Percentiles rank a stretch among this genome's conserved stretches.
Conservation (phyloP, 2,329 filamentous ascomycete genomes). For the Cytospora schulzeri region DNA sequence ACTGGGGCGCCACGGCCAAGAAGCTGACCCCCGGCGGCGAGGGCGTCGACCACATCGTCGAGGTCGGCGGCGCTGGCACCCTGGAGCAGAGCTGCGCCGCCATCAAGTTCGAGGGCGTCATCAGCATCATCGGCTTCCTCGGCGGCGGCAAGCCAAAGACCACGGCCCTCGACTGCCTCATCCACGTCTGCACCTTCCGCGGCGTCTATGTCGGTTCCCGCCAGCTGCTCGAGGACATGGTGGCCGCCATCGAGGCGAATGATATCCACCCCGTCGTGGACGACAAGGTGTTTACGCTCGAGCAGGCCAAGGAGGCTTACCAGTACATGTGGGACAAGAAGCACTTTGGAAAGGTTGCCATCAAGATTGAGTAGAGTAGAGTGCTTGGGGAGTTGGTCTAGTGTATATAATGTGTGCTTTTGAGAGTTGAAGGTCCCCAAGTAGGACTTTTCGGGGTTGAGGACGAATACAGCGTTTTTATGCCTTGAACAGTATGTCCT, state of each 20-base stretch:
- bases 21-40: constrained; percentile 46
- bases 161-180: constrained; percentile 54
- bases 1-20: constrained; percentile 58
- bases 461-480: neutral
- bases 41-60: constrained; percentile 57
- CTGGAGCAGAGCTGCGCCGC: constrained; percentile 44
- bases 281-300: constrained; percentile 41
- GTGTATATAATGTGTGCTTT: neutral
- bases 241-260: constrained; percentile 44
- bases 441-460: neutral
- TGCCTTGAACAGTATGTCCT: neutral
- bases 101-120: constrained; percentile 38
- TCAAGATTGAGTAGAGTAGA: constrained; percentile 46
- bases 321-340: constrained; percentile 56
- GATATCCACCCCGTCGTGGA: constrained; percentile 47
- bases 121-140: constrained; percentile 46
- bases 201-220: constrained; percentile 46
- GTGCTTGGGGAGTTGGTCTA: neutral
- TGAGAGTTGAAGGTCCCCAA: neutral
- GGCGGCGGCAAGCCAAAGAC: constrained; percentile 48
- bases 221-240: constrained; percentile 47
- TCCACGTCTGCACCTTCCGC: constrained; percentile 41
- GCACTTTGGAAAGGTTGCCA: constrained; percentile 58
- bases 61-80: constrained; percentile 57
- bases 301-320: constrained; percentile 48